Conservation (phyloP, 2,329 filamentous ascomycete genomes). For the Coniochaeta sp. region DNA sequence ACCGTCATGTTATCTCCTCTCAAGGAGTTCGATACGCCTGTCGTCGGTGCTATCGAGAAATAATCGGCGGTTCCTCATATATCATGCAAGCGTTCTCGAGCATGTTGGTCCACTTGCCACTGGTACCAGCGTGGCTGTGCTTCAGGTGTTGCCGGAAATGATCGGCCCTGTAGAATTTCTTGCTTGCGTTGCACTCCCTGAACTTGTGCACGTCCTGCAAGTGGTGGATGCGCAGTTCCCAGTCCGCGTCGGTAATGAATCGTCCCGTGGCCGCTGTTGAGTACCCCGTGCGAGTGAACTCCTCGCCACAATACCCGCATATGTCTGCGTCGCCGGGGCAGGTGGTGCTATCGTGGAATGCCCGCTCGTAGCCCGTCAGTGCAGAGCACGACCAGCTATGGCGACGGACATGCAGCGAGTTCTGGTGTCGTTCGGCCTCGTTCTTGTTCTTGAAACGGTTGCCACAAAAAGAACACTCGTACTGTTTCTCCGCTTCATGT, state of each 20-base stretch:
- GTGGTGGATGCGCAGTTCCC: conserved; percentile 81
- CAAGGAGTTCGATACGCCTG: no score
- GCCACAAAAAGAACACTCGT: conserved; percentile 84
- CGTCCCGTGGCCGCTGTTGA: conserved; percentile 16
- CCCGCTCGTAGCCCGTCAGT: conserved; percentile 67
- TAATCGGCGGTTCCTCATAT: conserved; percentile 63
- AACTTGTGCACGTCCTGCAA: conserved; percentile 92
- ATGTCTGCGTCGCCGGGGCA: conserved; percentile 64
- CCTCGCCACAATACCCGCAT: conserved; percentile 93
- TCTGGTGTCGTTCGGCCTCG: conserved; percentile 92
- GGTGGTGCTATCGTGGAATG: conserved; percentile 75
- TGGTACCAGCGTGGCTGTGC: conserved; percentile 92
- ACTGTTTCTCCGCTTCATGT: conserved; percentile 94
- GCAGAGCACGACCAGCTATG: conserved; percentile 98
- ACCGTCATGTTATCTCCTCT: no score
- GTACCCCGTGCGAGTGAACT: conserved; percentile 57
- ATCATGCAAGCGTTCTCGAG: conserved; percentile 95
- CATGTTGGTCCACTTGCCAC: conserved; percentile 98
- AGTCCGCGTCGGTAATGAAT: conserved; percentile 68
- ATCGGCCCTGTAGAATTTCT: conserved; percentile 96
- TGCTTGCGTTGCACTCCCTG: conserved; percentile 93
- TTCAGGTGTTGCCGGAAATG: conserved; percentile 98
- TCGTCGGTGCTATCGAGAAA: background rate
- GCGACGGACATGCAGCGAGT: conserved; percentile 82
- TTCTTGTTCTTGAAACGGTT: conserved; percentile 99